Base-by-base conservation (phyloP, 192 early-diverging fungal species). In the Radiomyces spectabilis region DNA sequence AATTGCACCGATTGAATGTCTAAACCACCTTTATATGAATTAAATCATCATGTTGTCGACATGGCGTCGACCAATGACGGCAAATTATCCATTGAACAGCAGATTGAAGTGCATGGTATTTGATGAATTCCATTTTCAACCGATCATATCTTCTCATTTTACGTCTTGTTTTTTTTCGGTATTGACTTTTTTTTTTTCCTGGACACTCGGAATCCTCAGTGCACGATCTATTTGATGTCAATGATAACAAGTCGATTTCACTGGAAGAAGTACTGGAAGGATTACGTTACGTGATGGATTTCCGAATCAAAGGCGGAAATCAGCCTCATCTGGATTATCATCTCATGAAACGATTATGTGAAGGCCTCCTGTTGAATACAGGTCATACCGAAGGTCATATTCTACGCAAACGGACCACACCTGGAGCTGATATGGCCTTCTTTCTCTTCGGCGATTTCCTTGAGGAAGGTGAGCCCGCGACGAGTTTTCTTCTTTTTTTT, bases 401-500 rank as follows among this genome's bases (percentile, higher is more conserved):
- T 32, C 60, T 92, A 34, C 59, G 77, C 38, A 73, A 74, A 38
- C 63, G 59, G 8, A 69, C 85, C 21, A 85, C 91, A 3, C 72
- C 77, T 41, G 92, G 92, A 26, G 88, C 93, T n/a, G 81, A 92
- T 58, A 71, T 86, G 12, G 91, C 93, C 4, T 94, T 94, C 69
- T 81, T 80, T 32, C 72, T 97, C 46, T 93, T 97, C 84, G 94
- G 89, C 16, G 92, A 95, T 74, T 94, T 97, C 57, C 58, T 95
- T 33, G 85, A 93, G 62, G 89, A 97, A 77, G 73, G 76, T 72
- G 67, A 30, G n/a, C n/a, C n/a, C n/a, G n/a, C n/a, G n/a, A n/a
- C n/a, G n/a, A n/a, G n/a, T n/a, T n/a, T n/a, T n/a, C n/a, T n/a
- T n/a, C n/a, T n/a, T n/a, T n/a, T n/a, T n/a, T n/a, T n/a, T n/a